These are phyloP conservation scores for Cryphonectria japonica DNA, from an alignment of 2,329 filamentous ascomycete species.

Conservation along the genomic window DNA sequence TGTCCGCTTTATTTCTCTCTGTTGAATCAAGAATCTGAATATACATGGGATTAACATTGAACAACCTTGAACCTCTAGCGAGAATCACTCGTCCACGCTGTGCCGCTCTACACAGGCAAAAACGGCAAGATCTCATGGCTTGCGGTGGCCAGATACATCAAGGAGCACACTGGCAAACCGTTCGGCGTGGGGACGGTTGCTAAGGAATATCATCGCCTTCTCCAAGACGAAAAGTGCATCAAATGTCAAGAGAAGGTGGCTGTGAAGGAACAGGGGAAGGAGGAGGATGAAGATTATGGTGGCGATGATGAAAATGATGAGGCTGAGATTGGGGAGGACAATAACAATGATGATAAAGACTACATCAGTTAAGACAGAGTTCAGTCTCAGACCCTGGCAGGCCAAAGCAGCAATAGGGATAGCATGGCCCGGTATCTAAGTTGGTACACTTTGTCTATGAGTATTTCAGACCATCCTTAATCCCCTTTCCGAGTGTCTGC, in stretches of 20 bases:
- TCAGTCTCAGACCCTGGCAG: neutral
- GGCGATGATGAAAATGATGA: neutral
- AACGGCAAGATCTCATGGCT: conserved; percentile 7
- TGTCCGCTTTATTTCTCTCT: too few relatives aligned
- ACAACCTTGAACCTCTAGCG: neutral
- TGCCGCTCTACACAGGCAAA: neutral
- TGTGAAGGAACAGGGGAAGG: too few relatives aligned
- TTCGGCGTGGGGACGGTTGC: conserved; percentile 11
- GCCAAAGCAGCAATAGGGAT: neutral
- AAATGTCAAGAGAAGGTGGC: too few relatives aligned
- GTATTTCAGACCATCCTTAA: too few relatives aligned
- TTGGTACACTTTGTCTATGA: too few relatives aligned
- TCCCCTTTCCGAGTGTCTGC: neutral
- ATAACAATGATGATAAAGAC: neutral
- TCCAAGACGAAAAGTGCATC: neutral
- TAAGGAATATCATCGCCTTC: neutral
- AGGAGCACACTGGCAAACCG: conserved; percentile 11
- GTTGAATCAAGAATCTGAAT: neutral
- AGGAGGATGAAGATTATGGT: neutral
- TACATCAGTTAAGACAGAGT: neutral
- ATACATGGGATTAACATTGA: too few relatives aligned
- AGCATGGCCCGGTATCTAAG: too few relatives aligned
- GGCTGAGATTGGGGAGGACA: neutral
- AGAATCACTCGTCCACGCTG: neutral
- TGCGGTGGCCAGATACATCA: neutral